Percentiles rank a stretch among this genome's conserved stretches.
These are phyloP conservation scores for Penicillium fimorum DNA, from an alignment of 495 filamentous ascomycete species.

Conservation along the genomic window DNA sequence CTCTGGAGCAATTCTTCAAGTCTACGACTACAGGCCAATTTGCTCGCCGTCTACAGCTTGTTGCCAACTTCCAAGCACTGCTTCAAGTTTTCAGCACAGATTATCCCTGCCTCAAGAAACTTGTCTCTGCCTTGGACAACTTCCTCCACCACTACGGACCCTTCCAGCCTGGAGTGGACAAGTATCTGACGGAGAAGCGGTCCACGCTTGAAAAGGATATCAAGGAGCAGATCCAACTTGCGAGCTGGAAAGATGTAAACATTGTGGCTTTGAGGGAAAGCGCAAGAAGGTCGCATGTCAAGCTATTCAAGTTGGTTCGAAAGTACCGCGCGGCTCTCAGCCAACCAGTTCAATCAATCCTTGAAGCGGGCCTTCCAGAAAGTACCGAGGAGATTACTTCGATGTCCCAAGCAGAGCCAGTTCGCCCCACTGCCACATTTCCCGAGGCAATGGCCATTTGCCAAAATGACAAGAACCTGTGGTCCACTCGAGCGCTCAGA, in stretches of 20 bases:
- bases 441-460: slow-evolving; percentile 54
- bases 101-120: slow-evolving; percentile 49
- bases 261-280: slow-evolving; percentile 85
- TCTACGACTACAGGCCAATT: slow-evolving; percentile 80
- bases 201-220: slow-evolving; percentile 75
- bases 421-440: slow-evolving; percentile 23
- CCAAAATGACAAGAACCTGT: slow-evolving; percentile 48
- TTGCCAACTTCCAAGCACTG: slow-evolving; percentile 63
- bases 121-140: slow-evolving; percentile 64
- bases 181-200: slow-evolving; percentile 61
- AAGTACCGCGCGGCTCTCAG: slow-evolving; percentile 78
- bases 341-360: slow-evolving; percentile 63
- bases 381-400: slow-evolving; percentile 23
- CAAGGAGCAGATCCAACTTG: slow-evolving; percentile 80
- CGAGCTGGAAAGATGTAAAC: slow-evolving; percentile 96
- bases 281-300: slow-evolving; percentile 83
- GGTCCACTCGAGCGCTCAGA: slow-evolving; percentile 62
- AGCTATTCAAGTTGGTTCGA: slow-evolving; percentile 84
- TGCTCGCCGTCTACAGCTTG: slow-evolving; percentile 63
- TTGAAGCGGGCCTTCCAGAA: slow-evolving; percentile 66
- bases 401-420: slow-evolving; percentile 12
- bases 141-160: slow-evolving; percentile 70
- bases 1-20: slow-evolving; percentile 71
- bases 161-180: slow-evolving; percentile 62
- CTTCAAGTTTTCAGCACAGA: slow-evolving; percentile 52